Conservation (phyloP, 441 rosid species). For the Gossypium schwendimanii region DNA sequence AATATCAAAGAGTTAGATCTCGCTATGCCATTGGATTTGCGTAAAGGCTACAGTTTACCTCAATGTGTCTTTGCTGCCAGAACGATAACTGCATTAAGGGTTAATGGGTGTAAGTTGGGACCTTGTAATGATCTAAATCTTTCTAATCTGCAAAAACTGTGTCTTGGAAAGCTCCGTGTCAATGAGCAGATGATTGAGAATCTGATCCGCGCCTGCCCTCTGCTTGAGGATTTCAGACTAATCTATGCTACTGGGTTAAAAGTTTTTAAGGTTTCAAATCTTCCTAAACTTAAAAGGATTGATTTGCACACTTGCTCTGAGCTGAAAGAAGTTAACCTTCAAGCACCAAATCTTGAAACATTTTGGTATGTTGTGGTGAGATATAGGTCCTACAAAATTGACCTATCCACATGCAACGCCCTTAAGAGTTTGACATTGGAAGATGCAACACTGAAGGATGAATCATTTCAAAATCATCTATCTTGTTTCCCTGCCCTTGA, state of each 20-base stretch:
- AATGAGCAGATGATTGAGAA: slow-evolving; percentile 10
- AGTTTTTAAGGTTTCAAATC: slow-evolving; percentile 9
- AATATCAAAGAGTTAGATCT: slow-evolving; percentile 25
- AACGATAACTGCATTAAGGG: slow-evolving; percentile 18
- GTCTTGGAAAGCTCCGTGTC: slow-evolving; percentile 18
- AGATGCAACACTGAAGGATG: slow-evolving; percentile 20
- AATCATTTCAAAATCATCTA: slow-evolving; percentile 15
- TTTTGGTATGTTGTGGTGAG: slow-evolving; percentile 21
- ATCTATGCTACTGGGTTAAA: slow-evolving; percentile 18
- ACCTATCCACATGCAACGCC: slow-evolving; percentile 15
- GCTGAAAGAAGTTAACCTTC: slow-evolving; percentile 18
- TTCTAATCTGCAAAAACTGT: slow-evolving; percentile 19
- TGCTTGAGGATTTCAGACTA: slow-evolving; percentile 28
- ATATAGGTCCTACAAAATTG: slow-evolving; percentile 2
- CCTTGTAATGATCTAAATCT: slow-evolving; percentile 14
- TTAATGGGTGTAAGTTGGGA: slow-evolving; percentile 25
- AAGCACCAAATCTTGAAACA: slow-evolving; percentile 23
- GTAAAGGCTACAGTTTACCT: slow-evolving; percentile 16
- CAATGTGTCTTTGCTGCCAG: slow-evolving; percentile 15
- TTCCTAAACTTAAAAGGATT: slow-evolving; percentile 18
- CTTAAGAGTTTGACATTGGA: slow-evolving; percentile 23
- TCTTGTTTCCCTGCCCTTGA: slow-evolving; percentile 26
- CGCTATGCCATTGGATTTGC: slow-evolving; percentile 7
- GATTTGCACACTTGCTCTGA: slow-evolving; percentile 26
- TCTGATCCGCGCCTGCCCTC: slow-evolving; percentile 23